phyloP scores from a whole-genome alignment of 805 yeast genomes.

The Lipomyces chichibuensis region DNA sequence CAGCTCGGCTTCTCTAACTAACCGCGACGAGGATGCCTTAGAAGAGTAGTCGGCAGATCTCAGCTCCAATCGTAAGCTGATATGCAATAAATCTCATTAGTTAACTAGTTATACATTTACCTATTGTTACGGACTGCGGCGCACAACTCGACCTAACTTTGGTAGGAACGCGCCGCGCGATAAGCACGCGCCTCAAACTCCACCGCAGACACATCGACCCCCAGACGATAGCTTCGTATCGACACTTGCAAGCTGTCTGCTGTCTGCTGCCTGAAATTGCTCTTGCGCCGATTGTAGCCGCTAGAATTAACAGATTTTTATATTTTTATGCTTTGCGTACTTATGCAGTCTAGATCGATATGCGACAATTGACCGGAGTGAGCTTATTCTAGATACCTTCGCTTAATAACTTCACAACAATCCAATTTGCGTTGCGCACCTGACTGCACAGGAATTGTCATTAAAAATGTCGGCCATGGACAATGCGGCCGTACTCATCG shows the following conservation, averaged over 20 bases:
- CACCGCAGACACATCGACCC: too few species aligned
- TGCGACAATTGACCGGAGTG: neutral
- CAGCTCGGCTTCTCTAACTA: too few species aligned
- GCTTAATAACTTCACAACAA: neutral
- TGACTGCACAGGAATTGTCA: neutral
- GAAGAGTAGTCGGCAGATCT: too few species aligned
- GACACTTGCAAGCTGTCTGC: neutral
- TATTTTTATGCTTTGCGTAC: neutral
- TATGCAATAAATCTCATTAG: too few species aligned
- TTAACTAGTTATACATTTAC: too few species aligned
- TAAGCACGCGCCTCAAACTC: too few species aligned
- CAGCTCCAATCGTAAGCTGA: too few species aligned
- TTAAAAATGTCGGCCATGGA: conserved; percentile 7
- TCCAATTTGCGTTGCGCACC: neutral
- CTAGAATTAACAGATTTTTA: neutral
- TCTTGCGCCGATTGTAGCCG: neutral
- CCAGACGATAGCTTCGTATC: too few species aligned
- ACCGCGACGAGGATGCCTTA: too few species aligned
- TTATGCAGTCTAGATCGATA: neutral
- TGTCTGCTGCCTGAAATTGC: neutral
- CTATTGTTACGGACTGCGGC: too few species aligned
- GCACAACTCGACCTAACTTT: too few species aligned
- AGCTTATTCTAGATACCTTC: neutral
- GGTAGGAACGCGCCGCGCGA: too few species aligned
- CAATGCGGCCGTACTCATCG: conserved; percentile 18